Percentiles rank a stretch among this genome's conserved stretches.
These are phyloP conservation scores for Medicago lupulina DNA, from an alignment of 306 rosid genomes.

Conservation along the genomic window DNA sequence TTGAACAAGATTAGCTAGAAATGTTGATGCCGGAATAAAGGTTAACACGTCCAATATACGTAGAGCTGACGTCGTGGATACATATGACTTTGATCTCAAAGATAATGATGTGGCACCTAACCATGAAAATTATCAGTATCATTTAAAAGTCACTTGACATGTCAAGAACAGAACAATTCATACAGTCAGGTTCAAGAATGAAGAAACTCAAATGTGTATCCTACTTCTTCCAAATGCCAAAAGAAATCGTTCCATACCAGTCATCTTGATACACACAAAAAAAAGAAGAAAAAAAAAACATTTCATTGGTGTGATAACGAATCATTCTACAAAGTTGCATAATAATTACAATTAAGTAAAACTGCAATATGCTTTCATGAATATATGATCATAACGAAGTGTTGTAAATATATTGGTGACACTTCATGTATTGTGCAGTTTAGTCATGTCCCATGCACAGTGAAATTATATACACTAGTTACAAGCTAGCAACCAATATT, in stretches of 20 bases:
- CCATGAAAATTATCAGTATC: no score
- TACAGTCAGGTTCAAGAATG: slow-evolving; percentile 1
- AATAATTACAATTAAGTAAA: slow-evolving; percentile 18
- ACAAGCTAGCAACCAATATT: slow-evolving; percentile 67
- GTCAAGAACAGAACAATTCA: slow-evolving; percentile 13
- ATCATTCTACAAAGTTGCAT: slow-evolving; percentile 10
- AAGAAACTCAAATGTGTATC: slow-evolving; percentile 5
- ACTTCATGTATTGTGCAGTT: slow-evolving; percentile 27
- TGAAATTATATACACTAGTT: slow-evolving; percentile 42
- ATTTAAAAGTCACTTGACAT: not conserved
- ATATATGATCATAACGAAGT: not conserved
- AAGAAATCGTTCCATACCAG: not conserved
- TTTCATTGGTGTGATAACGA: slow-evolving; percentile 4
- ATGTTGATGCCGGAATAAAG: no score
- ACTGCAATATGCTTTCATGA: slow-evolving; percentile 9
- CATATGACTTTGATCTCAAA: no score
- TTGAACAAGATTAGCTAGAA: no score
- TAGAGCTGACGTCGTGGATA: no score
- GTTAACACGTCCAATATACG: no score
- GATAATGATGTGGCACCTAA: no score
- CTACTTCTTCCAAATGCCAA: slow-evolving; percentile 15
- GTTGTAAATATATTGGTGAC: slow-evolving; percentile 8
- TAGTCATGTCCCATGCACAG: slow-evolving; percentile 11
- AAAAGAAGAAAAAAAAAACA: no score
- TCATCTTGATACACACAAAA: slow-evolving; percentile 24